Base-by-base conservation (phyloP, 2,329 filamentous ascomycete genomes). In the Diplodia scrobiculata region DNA sequence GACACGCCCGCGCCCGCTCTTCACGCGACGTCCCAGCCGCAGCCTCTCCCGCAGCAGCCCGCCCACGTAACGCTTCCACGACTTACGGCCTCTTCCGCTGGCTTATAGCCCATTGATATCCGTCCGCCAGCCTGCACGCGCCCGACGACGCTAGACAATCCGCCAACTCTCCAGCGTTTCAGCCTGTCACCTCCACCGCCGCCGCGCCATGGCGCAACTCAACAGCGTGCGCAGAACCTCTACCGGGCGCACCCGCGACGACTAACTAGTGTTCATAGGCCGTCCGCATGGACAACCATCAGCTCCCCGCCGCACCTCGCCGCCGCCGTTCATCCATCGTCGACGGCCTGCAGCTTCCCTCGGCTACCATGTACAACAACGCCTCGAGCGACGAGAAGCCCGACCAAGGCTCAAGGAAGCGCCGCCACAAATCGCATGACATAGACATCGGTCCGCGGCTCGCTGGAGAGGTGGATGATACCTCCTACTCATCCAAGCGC, bases 401-500 rank as follows among this genome's bases (percentile, higher is more conserved):
- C 21, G 51, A 54, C 27, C 29, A 27, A n/a, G 41, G 32, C 21
- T 47, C 53, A 4, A 60, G 54, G 50, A 67, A 65, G 54, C 63
- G 66, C 29, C 58, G 65, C 36, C 52, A 67, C 29, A 65, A 62
- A 27, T 51, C 52, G n/a, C 60, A 50, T 19, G 66, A 50, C 21
- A 41, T 19, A 52, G 54, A 45, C 19, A 50, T 48, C 17, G 48
- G 65, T 11, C 48, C 27, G 38, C 21, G 51, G 19, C 58, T 25
- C 17, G 47, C 21, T 19, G 48, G 41, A 25, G 25, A 59, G 38
- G 54, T 60, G 34, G 67, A 66, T 38, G 19, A 29, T 19, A 51
- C 25, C 54, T 63, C 67, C 25, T 60, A 59, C 55, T 62, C 64
- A 17, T 66, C 67, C 11, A 70, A 70, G 67, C 68, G 68, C 27